Conservation (phyloP, 345 rosid genomes). For the Citrus medica region DNA sequence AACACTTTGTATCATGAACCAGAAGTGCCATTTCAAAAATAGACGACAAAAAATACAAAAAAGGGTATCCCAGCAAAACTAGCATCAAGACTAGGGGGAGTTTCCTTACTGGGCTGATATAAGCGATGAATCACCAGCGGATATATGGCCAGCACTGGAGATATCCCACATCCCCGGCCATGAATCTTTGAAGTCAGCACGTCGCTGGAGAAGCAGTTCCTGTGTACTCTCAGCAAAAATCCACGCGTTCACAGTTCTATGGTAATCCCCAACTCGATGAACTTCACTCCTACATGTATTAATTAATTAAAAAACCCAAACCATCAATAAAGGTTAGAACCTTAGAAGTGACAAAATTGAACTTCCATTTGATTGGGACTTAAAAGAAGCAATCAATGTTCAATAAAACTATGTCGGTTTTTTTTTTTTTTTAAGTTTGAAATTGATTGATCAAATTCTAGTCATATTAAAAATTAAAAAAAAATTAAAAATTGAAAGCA, state of each 20-base stretch:
- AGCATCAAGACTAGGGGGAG: background rate
- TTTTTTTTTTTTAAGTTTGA: background rate
- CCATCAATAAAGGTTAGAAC: background rate
- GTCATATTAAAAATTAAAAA: background rate
- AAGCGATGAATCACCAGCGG: constrained; percentile 84
- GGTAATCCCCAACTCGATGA: constrained; percentile 92
- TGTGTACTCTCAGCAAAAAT: constrained; percentile 79
- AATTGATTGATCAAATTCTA: background rate
- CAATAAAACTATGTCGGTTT: background rate
- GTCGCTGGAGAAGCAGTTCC: constrained; percentile 73
- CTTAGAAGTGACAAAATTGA: background rate
- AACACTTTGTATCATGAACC: background rate
- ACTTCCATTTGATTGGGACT: background rate
- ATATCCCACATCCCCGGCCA: constrained; percentile 92
- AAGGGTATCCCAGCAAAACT: background rate
- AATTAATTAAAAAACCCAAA: background rate
- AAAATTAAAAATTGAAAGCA: background rate
- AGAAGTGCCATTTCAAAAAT: no score
- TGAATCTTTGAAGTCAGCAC: constrained; percentile 80
- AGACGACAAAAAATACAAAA: no score
- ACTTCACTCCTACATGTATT: constrained; percentile 48
- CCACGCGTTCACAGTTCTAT: constrained; percentile 84
- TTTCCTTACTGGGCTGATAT: constrained; percentile 60
- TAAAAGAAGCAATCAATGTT: background rate
- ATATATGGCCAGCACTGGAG: constrained; percentile 95